Conservation (phyloP, 1,284 basidiomycete genomes). For the Moesziomyces aphidis region DNA sequence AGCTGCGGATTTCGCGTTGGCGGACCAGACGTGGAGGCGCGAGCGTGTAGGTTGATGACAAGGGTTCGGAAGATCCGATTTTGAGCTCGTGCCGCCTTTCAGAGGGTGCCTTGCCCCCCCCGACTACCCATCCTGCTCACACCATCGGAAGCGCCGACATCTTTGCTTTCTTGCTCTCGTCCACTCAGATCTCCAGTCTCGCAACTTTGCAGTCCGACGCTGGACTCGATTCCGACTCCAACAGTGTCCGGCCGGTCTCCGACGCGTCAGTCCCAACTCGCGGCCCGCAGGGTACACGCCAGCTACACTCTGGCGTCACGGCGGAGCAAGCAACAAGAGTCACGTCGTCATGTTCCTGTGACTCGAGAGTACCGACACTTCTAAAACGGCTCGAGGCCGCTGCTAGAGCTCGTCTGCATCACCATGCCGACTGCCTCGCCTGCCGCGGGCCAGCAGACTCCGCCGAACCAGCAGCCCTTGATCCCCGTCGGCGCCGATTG, state of each 20-base stretch:
- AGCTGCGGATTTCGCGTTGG: neutral
- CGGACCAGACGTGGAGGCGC: neutral
- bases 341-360: neutral
- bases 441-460: slow-evolving; percentile 8
- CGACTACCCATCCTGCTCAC: neutral
- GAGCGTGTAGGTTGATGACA: neutral
- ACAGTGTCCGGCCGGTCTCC: neutral
- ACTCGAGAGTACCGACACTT: neutral
- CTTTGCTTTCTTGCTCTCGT: neutral
- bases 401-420: slow-evolving; percentile 7
- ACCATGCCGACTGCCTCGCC: slow-evolving; percentile 7
- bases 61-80: neutral
- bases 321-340: neutral
- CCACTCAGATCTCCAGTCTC: neutral
- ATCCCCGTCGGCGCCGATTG: slow-evolving; percentile 33
- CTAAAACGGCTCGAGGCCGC: neutral
- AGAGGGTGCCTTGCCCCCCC: no score
- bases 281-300: neutral
- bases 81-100: neutral
- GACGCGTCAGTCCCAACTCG: neutral
- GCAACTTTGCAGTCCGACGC: neutral
- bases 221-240: neutral
- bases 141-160: neutral
- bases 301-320: neutral
- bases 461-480: slow-evolving; percentile 2